Conservation (phyloP, 176 grass and related monocot genomes). For the Zea mays region Zm-B73-REFERENCE-NAM-5.0 NC_050102.1:17479001-17479500, state of each 20-base stretch:
- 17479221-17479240: no score
- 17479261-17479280: no score
- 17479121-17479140: neutral
- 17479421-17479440: conserved; percentile 12
- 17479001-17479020: neutral
- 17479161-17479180: conserved; percentile 5
- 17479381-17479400: neutral
- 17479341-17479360: neutral
- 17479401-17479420: neutral
- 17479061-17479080: neutral
- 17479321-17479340: conserved; percentile 7
- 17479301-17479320: neutral
- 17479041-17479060: neutral
- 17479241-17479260: no score
- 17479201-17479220: no score
- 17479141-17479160: neutral
- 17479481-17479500: neutral
- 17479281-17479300: no score
- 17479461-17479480: neutral
- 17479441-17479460: conserved; percentile 11
- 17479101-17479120: conserved; percentile 10
- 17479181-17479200: neutral
- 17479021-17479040: neutral
- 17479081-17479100: no score
- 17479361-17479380: neutral